Evolutionary conservation across 2,329 filamentous ascomycete species (phyloP).

Genomic region (Sclerotinia spermophila): DNA sequence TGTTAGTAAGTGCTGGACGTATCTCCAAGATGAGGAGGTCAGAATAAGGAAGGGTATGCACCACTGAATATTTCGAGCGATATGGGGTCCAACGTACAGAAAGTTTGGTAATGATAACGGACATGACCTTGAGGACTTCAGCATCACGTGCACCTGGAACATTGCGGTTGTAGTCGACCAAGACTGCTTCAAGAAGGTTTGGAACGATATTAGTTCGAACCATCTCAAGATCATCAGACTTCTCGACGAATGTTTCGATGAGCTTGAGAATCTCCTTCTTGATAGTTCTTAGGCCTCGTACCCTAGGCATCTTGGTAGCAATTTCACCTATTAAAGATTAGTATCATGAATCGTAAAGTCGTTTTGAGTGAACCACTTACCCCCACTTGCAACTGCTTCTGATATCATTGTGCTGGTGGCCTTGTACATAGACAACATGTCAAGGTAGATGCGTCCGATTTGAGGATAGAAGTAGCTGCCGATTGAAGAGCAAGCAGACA

Average conservation of each 20-base stretch:
- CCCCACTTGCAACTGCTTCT: conserved; percentile 81
- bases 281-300: conserved; percentile 91
- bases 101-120: conserved; percentile 92
- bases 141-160: conserved; percentile 93
- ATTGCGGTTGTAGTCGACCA: conserved; percentile 96
- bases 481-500: conserved; percentile 95
- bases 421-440: conserved; percentile 99
- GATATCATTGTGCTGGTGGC: conserved; percentile 96
- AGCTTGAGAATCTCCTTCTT: conserved; percentile 99
- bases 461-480: conserved; percentile 97
- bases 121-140: conserved; percentile 96
- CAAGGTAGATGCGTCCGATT: conserved; percentile 93
- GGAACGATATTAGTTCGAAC: conserved; percentile 93
- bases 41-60: conserved; percentile 31
- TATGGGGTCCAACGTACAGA: conserved; percentile 69
- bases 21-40: conserved; percentile 11
- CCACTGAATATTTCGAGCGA: conserved; percentile 47
- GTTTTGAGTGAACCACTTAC: conserved; percentile 43
- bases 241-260: conserved; percentile 96
- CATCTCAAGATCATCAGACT: conserved; percentile 92
- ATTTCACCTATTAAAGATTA: conserved; percentile 64
- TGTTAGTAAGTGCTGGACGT: conserved; percentile 34
- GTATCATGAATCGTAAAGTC: conserved; percentile 16
- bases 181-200: conserved; percentile 87
- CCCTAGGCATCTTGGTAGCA: conserved; percentile 95